Evolutionary conservation across 2,329 filamentous ascomycete genomes (phyloP), one percentile per base, ranked within the genome.

Genomic region (Talaromyces sp.): DNA sequence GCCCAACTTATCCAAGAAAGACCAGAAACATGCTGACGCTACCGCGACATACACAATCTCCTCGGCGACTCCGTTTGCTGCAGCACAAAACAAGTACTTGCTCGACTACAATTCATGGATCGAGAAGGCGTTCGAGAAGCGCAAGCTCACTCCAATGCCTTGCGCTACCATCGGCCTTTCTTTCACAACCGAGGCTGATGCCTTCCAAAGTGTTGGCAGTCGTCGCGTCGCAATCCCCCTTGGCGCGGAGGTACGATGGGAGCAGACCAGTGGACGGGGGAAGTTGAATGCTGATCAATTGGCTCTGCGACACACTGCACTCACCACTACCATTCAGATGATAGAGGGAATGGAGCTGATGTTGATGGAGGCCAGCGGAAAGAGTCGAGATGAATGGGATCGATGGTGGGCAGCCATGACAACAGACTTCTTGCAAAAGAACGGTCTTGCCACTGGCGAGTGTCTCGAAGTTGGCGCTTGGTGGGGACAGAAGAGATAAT

Each of bases 381-480:
- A 96, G 78, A 90, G 88, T 66, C 85, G 89, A 68, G 91, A 96
- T 65, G 92, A 97, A 75, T 97, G 91, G 91, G 89, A 95, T 71
- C 80, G 85, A 41, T 97, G 92, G 92, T 85, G 89, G 75, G 85
- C 87, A 40, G 89, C 87, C 73, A 89, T 96, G 88, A 93, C 91
- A 81, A 83, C 84, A 48, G 88, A 94, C 72, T 74, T 97, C 67
- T 81, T 96, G 68, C 85, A 88, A 70, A 87, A 93, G 61, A 86
- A 85, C 56, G 89, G 89, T 19, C 87, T 89, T 17, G 85, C 84
- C 50, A 91, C 85, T 78, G 91, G 92, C 50, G 92, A 97, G 73
- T 96, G 91, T 73, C 76, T 97, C 19, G 84, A 87, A 72, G 73
- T 85, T 59, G 84, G 84, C 43, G 81, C 83, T 15, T 86, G 83